Evolutionary conservation across 2,329 filamentous ascomycete genomes (phyloP), one percentile per base, ranked within the genome.

Genomic region (Venturiaceae sp.): DNA sequence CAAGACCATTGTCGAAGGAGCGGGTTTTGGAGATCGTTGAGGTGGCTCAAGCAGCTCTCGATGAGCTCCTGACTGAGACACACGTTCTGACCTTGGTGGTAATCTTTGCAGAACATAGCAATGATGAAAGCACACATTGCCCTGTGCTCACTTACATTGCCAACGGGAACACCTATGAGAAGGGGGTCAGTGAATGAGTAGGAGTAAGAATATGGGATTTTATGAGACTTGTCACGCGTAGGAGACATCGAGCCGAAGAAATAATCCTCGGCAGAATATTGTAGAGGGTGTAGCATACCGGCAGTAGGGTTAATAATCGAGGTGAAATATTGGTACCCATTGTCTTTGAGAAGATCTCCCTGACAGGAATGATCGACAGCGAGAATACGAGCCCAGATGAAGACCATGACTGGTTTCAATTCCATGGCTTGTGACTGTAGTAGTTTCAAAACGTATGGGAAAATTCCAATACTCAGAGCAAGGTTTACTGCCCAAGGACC

Each of bases 71-170:
- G 88, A 64, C 90, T 89, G 64, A 96, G 86, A 69, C 92, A 96
- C 11, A 96, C 92, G 55, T 87, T 87, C 71, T 96, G 92, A 2
- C 92, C 94, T 62, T 94, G 90, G 63, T 87, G 88, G 72, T 96
- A 96, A 63, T 88, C 88, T 69, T 94, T 95, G 82, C 94, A 99
- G 62, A 99, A 90, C 82, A 96, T 95, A 28, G 92, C 88, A 44
- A 97, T 83, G 62, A 99, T 96, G 69, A 99, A 99, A 1, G 94
- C 92, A 70, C 94, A 97, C 94, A 99, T 99, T 46, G 94, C 94
- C 68, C 95, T 90, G 76, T 99, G 94, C 74, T 97, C 94, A 64
- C 91, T 90, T 58, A 86, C 86, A 68, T 96, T 95, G 34, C 87
- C 85, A 23, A 96, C 87, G 0, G 91, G 90, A 54, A 97, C 86